Percentiles rank a stretch among this genome's conserved stretches.
phyloP scores from a whole-genome alignment of 2,329 filamentous ascomycete genomes.

The Penicillium sp. region DNA sequence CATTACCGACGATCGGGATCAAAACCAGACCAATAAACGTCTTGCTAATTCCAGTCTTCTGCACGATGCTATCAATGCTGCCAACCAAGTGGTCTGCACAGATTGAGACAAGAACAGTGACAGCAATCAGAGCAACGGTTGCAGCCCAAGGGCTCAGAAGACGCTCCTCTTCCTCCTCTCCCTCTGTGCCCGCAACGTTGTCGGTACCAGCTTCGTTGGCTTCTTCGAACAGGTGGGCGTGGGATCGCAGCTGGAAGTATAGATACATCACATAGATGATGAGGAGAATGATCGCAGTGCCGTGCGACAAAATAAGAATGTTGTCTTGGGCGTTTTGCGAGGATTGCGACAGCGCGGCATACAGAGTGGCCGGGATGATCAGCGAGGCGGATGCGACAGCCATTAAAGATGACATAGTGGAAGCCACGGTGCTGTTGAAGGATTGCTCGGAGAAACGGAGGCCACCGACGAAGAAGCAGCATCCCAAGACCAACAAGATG shows the following conservation, averaged over 20 bases:
- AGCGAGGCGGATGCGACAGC: constrained; percentile 73
- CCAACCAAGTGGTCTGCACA: constrained; percentile 77
- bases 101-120: constrained; percentile 69
- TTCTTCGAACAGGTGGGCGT: constrained; percentile 69
- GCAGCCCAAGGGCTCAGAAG: constrained; percentile 65
- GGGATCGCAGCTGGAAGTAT: constrained; percentile 74
- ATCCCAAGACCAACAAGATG: constrained; percentile 80
- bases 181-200: constrained; percentile 20
- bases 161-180: constrained; percentile 51
- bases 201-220: constrained; percentile 44
- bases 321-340: constrained; percentile 44
- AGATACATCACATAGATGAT: constrained; percentile 75
- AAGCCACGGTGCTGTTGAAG: constrained; percentile 52
- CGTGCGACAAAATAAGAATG: constrained; percentile 71
- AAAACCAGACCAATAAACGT: constrained; percentile 79
- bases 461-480: constrained; percentile 77
- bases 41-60: constrained; percentile 70
- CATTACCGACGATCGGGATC: constrained; percentile 77
- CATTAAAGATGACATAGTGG: constrained; percentile 67
- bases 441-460: constrained; percentile 68
- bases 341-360: constrained; percentile 58
- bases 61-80: constrained; percentile 71
- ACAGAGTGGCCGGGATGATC: constrained; percentile 75
- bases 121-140: constrained; percentile 63
- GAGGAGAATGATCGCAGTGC: constrained; percentile 73